Base-by-base conservation (phyloP, 306 rosid genomes). In the Comarum palustre region DNA sequence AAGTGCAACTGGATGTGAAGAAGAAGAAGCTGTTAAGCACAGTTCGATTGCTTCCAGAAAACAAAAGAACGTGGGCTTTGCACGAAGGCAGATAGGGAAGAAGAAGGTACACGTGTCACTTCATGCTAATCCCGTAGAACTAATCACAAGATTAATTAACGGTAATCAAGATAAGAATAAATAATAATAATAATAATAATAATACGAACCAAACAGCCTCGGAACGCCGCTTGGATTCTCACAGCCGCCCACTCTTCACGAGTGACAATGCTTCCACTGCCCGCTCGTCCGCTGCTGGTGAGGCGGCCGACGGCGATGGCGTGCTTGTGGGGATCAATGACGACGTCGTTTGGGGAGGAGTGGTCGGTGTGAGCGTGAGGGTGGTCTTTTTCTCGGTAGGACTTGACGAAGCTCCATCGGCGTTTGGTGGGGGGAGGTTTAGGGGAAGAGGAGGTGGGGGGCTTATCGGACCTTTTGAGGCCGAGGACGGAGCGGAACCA, bases 221-320 rank as follows among this genome's bases (percentile, higher is more conserved):
- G 93, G 75, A 91, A 93, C 54, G 98, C 96, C 34, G 97, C 84
- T 71, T 93, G 98, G 75, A 93, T 93, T 80, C 76, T 89, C 38
- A 86, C 68, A 32, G 96, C 97, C 0, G 98, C 98, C 88, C 85
- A 86, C 52, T 83, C 88, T 38, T 84, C 84, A 0, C 85, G 87
- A 60, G 65, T 47, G 59, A 71, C 79, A 22, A 72, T 20, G 27
- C 63, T 12, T n/a, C 16, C 67, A 5, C 75, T 77, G 24, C 22
- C 78, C 36, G 46, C n/a, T 55, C 86, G 74, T 6, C 75, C 82
- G 11, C 79, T 58, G 70, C 77, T 77, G 0, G 94, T 84, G 0
- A 90, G 81, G 64, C 88, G 81, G 24, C 90, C 92, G 0, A 83
- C 91, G 2, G 81, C 87, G 5, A 87, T 87, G 1, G 89, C 90